Conservation (phyloP, 2,329 filamentous ascomycete species). For the Anisogramma anomala region DNA sequence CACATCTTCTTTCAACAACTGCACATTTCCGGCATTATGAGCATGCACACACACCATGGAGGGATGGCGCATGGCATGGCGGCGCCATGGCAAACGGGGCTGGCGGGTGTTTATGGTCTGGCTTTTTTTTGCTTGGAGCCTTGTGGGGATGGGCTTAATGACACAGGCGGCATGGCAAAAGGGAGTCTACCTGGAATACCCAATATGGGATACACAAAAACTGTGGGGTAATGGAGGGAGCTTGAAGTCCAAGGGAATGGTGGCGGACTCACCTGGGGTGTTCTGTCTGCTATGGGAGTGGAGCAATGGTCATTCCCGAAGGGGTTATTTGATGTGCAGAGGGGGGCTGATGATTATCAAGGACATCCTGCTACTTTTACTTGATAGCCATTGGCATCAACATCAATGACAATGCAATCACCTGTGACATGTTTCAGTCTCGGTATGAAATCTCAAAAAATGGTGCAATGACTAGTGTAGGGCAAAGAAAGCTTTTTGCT, state of each 20-base stretch:
- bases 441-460: no score
- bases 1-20: not conserved
- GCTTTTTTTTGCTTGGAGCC: slow-evolving; percentile 13
- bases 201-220: not conserved
- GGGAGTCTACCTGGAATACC: not conserved
- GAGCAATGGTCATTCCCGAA: no score
- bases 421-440: no score
- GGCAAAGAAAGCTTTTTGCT: no score
- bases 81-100: not conserved
- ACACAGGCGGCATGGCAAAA: not conserved
- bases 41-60: not conserved
- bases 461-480: no score
- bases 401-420: no score
- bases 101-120: slow-evolving; percentile 1
- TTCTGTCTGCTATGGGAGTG: no score
- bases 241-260: not conserved
- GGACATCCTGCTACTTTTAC: no score
- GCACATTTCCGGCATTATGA: slow-evolving; percentile 4
- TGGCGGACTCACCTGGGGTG: not conserved
- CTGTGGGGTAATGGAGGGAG: not conserved
- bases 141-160: slow-evolving; percentile 15
- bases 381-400: no score
- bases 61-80: no score
- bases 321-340: no score
- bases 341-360: no score